Percentiles rank a stretch among this genome's conserved stretches.
Conservation (phyloP, 2,329 filamentous ascomycete species). For the Blastomyces emzantsi region DNA sequence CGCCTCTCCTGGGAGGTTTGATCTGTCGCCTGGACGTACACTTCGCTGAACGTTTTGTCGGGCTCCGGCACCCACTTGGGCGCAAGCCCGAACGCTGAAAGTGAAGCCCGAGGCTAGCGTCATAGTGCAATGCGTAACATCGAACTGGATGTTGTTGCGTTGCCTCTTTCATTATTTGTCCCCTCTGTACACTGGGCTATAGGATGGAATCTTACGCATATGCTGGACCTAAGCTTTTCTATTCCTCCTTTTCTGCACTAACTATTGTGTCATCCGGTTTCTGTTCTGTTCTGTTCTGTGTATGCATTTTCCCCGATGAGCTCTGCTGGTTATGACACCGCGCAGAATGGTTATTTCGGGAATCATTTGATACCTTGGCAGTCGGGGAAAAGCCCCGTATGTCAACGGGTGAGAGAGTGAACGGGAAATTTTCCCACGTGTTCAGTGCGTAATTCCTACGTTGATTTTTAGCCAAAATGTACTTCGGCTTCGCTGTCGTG, state of each 20-base stretch:
- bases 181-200: background rate
- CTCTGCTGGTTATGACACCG: background rate
- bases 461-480: background rate
- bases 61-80: background rate
- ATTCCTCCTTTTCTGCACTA: too few species aligned
- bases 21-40: background rate
- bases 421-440: background rate
- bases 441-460: background rate
- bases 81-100: background rate
- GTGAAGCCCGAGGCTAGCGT: background rate
- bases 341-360: background rate
- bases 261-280: too few species aligned
- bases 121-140: too few species aligned
- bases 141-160: background rate
- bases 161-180: background rate
- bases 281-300: background rate
- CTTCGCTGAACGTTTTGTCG: background rate
- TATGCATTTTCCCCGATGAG: background rate
- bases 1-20: background rate
- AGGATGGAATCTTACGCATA: background rate
- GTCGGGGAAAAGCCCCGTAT: background rate
- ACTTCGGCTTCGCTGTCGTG: background rate
- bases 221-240: background rate
- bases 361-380: background rate
- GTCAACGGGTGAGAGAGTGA: background rate